phyloP scores from a whole-genome alignment of 768 basidiomycete species.

The Hygrocybe coccinea region DNA sequence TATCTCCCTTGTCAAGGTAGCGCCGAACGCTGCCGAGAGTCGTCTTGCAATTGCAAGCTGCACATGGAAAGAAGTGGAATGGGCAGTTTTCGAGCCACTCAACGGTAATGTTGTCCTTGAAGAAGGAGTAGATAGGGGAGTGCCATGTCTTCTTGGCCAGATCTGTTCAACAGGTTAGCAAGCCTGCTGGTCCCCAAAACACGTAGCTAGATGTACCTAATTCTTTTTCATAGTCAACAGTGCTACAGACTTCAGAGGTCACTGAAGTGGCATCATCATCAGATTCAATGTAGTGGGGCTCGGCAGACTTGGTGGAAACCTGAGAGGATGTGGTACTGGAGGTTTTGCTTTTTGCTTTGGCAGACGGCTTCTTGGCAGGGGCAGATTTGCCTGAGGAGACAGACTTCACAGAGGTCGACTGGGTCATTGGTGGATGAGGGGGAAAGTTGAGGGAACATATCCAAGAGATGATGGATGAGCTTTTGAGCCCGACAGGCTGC shows the following conservation, averaged over 20 bases:
- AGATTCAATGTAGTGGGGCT: neutral
- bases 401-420: neutral
- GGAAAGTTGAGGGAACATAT: neutral
- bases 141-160: constrained; percentile 22
- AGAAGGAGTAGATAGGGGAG: constrained; percentile 26
- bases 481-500: neutral
- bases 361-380: neutral
- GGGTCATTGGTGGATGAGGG: neutral
- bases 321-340: neutral
- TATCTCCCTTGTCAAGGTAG: constrained; percentile 23
- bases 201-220: neutral
- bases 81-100: constrained; percentile 13
- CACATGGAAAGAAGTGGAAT: constrained; percentile 23
- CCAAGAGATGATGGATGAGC: neutral
- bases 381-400: neutral
- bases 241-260: neutral
- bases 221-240: neutral
- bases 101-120: constrained; percentile 15
- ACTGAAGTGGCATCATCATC: neutral
- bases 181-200: neutral
- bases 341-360: neutral
- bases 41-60: constrained; percentile 14
- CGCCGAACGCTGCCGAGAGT: neutral
- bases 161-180: constrained; percentile 11
- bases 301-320: neutral